Evolutionary conservation across 768 basidiomycete species (phyloP), one percentile per base, ranked within the genome.

Genomic region (Hericium alpestre): DNA sequence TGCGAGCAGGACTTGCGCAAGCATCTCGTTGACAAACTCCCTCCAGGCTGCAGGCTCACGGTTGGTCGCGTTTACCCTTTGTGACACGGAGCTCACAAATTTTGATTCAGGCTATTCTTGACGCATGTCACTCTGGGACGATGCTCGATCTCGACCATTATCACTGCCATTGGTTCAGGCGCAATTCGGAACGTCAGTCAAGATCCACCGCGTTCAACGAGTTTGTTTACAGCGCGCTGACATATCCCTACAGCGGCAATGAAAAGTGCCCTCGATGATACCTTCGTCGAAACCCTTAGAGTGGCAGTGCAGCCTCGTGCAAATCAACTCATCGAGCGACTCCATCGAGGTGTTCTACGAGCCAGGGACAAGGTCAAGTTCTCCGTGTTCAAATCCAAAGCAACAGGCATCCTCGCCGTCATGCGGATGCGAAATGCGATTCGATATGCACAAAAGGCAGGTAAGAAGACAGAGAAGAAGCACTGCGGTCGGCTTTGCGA

Each of bases 91-190:
- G 20, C 47, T 20, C 27, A 9, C 20, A n/a, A 32, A 8, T 11
- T 4, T 55, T 20, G 43, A 5, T 51, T 4, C 38, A 65, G 63
- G 63, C 59, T 12, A 59, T 65, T 51, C 39, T 63, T 7, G 63
- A 65, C 38, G 49, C 65, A 1, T 65, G 65, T 38, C 59, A 64
- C 52, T 64, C 63, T 1, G 63, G 65, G 4, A 57, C 63, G 0
- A 25, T 65, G 13, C 54, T 65, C 0, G 63, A 60, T 25, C 53
- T 65, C 47, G 47, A 55, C 15, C 60, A 64, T 23, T 63, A 64
- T 46, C 40, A 41, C 1, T 63, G 63, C 22, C 61, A 59, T 16
- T 41, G n/a, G 16, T 48, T 32, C 32, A 32, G 32, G 6, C 8
- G 32, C 9, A 7, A 32, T 32, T 32, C 8, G 32, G 32, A 32